Evolutionary conservation across 176 grass and related monocot species (phyloP).

Genomic region (Aegilops bicornis): DNA sequence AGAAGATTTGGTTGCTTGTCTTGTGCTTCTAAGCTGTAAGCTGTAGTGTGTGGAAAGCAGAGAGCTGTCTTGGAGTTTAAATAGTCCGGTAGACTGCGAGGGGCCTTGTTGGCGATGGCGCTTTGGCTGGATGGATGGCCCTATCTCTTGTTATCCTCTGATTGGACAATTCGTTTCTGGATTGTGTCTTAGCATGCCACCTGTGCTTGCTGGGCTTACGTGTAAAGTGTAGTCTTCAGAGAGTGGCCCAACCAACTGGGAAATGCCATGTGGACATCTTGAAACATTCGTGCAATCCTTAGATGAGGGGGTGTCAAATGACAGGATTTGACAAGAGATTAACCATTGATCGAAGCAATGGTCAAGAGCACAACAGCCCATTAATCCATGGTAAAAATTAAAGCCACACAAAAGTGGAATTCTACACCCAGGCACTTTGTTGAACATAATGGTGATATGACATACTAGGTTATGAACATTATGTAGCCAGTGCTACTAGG

Average conservation of each 20-base stretch:
- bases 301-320: too few relatives aligned
- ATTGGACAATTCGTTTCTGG: not conserved
- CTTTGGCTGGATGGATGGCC: constrained; percentile 11
- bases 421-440: not conserved
- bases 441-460: not conserved
- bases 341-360: not conserved
- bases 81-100: constrained; percentile 10
- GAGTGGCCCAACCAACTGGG: not conserved
- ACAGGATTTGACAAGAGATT: too few relatives aligned
- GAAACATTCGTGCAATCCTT: not conserved
- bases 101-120: not conserved
- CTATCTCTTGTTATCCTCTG: constrained; percentile 5
- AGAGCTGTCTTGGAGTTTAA: constrained; percentile 20
- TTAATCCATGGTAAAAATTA: not conserved
- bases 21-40: not conserved
- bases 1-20: not conserved
- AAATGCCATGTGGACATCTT: not conserved
- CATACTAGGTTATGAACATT: too few relatives aligned
- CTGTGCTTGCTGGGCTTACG: not conserved
- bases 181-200: constrained; percentile 9
- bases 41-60: not conserved
- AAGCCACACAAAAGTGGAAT: too few relatives aligned
- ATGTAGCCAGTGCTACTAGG: too few relatives aligned
- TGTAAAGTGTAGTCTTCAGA: not conserved
- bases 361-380: not conserved